Base-by-base conservation (phyloP, 192 early-diverging fungal genomes). In the Gaertneriomyces semiglobifer region DNA sequence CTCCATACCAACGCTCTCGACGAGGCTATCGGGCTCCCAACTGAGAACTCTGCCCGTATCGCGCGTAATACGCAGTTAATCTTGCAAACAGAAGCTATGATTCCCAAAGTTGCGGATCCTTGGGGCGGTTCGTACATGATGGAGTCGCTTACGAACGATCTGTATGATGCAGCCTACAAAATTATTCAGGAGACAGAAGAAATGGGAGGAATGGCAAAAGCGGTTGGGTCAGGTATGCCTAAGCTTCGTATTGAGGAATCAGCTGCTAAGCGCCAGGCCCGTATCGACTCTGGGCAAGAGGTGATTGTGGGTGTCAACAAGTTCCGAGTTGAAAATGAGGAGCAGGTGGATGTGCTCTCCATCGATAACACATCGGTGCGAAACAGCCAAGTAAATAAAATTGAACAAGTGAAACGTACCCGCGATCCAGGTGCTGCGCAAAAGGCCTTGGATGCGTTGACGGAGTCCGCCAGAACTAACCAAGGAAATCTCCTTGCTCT, bases 51-150 rank as follows among this genome's bases (percentile, higher is more conserved):
- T 63, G 89, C 92, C 3, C 86, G 92, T 51, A 92, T 94, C 76
- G 92, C 92, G 8, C 81, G 92, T 71, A 94, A 94, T 80, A 94
- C 92, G 5, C 92, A 94, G 82, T 66, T 94, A 52, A 93, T 94
- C 56, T 69, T 94, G 61, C 92, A 94, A 66, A 90, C 89, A 60
- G 92, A 94, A 69, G 91, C 92, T 5, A 81, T 82, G 45, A 93
- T 94, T 40, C 91, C 92, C 11, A 89, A 88, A 73, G 76, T 77
- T 6, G 91, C 91, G 25, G 92, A 94, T 63, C 92, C 92, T 2
- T 94, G 92, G 92, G 92, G 89, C 4, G 92, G 92, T 20, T 91
- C 89, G 16, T 94, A 92, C 73, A 89, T 94, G 88, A 94, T 94
- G 92, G 92, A 94, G 81, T 86, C 86, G 4, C 78, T 94, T 78